Percentiles rank a stretch among this genome's conserved stretches.
These are phyloP conservation scores for Globisporangium rhizosaccharum DNA, from an alignment of 352 stramenopile genomes.

Conservation along the genomic window DNA sequence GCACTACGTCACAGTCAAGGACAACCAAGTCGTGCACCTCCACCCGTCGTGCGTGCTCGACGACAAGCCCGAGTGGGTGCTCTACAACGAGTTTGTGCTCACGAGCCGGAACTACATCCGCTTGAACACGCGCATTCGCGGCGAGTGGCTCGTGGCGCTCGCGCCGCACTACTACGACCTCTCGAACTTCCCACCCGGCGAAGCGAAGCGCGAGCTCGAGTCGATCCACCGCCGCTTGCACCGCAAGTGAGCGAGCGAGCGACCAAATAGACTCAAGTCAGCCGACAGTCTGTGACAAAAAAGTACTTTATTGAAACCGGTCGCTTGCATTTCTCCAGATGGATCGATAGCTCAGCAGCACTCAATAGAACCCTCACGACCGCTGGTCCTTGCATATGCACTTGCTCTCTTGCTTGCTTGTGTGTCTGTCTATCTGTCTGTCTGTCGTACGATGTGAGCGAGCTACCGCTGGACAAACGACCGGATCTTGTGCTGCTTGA, in stretches of 20 bases:
- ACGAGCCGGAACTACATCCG: slow-evolving; percentile 99
- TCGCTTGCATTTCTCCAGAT: too few species aligned
- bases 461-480: slow-evolving; percentile 11
- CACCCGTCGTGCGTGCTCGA: slow-evolving; percentile 96
- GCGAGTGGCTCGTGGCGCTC: slow-evolving; percentile 91
- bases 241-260: slow-evolving; percentile 3
- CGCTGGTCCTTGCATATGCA: not conserved
- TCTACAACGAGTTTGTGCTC: slow-evolving; percentile 99
- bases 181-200: slow-evolving; percentile 95
- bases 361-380: not conserved
- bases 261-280: too few species aligned
- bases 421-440: not conserved
- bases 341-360: too few species aligned
- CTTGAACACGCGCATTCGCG: slow-evolving; percentile 92
- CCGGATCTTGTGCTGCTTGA: slow-evolving; percentile 55
- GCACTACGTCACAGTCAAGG: slow-evolving; percentile 98
- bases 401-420: not conserved
- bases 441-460: not conserved
- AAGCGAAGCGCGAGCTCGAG: slow-evolving; percentile 95
- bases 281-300: not conserved
- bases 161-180: slow-evolving; percentile 98
- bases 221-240: slow-evolving; percentile 69
- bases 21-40: slow-evolving; percentile 98
- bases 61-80: slow-evolving; percentile 96
- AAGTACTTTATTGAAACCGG: not conserved